Base-by-base conservation (phyloP, 495 filamentous ascomycete species). In the Chaetomium tenue region DNA sequence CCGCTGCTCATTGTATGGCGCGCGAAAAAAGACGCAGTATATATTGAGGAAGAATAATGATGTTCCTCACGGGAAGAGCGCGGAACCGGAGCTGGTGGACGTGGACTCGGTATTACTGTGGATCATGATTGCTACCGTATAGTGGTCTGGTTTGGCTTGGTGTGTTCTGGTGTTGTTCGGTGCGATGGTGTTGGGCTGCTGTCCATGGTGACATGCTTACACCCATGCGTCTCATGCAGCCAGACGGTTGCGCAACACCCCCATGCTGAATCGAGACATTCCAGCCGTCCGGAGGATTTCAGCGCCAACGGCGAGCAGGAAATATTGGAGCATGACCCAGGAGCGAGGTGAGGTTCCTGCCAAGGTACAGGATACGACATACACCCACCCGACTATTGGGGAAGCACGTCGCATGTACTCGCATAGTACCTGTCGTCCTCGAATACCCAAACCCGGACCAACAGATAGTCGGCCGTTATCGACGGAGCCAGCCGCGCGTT, bases 41-140 rank as follows among this genome's bases (percentile, higher is more conserved):
- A 50, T 50, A 50, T 50, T 5, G 46, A 50, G 12, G n/a, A 47
- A 18, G 5, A 12, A 11, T 18, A 12, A 23, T 23, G 16, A 30
- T 30, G 8, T 8, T 50, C 46, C 3, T 50, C 50, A 28, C 25
- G 50, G 50, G 28, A 54, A 54, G 33, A 52, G 48, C 30, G 20
- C 53, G 33, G 33, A 56, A 20, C n/a, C 53, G 30, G 53, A 20
- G 3, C 28, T 2, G 30, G 23, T 6, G 33, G n/a, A 56, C 30
- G 53, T 40, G 11, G 22, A 56, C 53, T 56, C 53, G 53, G 53
- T 56, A 56, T 56, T 56, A 56, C 53, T 56, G 53, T 56, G 53
- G 53, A 56, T 54, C 50, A 25, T 52, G 2, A 0, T 33, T 26
- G 51, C 15, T 54, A 33, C 51, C 26, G 18, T 15, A 33, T 33